These are phyloP conservation scores for Sechiopsis laciniata DNA, from an alignment of 306 rosid species.

Conservation along the genomic window DNA sequence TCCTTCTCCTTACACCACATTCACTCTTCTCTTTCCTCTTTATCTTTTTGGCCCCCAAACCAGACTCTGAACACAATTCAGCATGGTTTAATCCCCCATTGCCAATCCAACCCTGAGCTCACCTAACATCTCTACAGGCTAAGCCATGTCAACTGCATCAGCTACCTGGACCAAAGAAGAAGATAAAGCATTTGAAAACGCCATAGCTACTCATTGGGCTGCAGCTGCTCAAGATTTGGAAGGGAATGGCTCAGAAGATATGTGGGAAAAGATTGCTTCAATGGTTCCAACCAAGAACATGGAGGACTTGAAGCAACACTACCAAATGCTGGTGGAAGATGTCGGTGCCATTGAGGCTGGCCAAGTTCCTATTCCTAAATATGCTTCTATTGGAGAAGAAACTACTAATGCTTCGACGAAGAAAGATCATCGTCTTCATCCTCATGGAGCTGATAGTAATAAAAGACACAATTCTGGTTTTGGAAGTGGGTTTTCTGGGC, in stretches of 20 bases:
- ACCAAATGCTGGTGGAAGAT: slow-evolving; percentile 61
- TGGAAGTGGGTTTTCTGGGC: slow-evolving; percentile 64
- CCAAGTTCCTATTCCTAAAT: slow-evolving; percentile 53
- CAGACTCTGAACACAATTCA: slow-evolving; percentile 22
- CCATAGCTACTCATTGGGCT: slow-evolving; percentile 74
- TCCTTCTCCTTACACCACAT: slow-evolving; percentile 48
- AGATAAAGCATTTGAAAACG: slow-evolving; percentile 86
- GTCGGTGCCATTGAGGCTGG: slow-evolving; percentile 75
- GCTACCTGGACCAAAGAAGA: slow-evolving; percentile 75
- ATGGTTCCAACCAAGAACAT: slow-evolving; percentile 60
- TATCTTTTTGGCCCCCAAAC: slow-evolving; percentile 30
- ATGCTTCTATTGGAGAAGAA: slow-evolving; percentile 30
- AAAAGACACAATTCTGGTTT: slow-evolving; percentile 58
- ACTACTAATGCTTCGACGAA: slow-evolving; percentile 46
- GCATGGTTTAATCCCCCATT: slow-evolving; percentile 9
- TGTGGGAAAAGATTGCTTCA: slow-evolving; percentile 81
- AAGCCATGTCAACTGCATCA: slow-evolving; percentile 55
- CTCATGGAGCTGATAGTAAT: too few relatives aligned
- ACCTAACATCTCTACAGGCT: slow-evolving; percentile 25
- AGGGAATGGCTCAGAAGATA: slow-evolving; percentile 42
- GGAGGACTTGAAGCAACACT: slow-evolving; percentile 77
- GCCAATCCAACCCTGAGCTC: slow-evolving; percentile 27
- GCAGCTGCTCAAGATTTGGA: slow-evolving; percentile 27
- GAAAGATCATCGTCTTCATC: too few relatives aligned
- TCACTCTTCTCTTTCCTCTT: slow-evolving; percentile 29